Evolutionary conservation across 23 red algal genomes (phyloP).

Genomic region (Gracilaria gracilis): DNA sequence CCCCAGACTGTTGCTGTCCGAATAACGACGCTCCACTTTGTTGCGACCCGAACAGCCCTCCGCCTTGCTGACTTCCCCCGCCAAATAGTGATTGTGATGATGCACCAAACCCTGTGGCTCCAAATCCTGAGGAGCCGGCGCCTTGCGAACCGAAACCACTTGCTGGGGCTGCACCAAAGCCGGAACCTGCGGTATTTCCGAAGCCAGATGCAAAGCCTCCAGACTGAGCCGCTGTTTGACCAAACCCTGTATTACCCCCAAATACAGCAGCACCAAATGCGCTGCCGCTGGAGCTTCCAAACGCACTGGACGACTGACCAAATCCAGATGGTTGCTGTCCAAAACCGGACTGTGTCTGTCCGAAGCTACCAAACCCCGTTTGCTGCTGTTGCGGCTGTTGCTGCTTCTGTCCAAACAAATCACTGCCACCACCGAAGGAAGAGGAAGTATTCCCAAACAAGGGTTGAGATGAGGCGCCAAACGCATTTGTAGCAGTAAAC

Average conservation of each 20-base stretch:
- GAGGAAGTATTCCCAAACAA: constrained; percentile 18
- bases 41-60: constrained; percentile 1
- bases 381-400: constrained; percentile 50
- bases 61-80: constrained; percentile 20
- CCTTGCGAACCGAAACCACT: constrained; percentile 16
- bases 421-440: constrained; percentile 10
- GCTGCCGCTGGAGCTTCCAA: background rate
- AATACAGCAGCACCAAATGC: constrained; percentile 10
- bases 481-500: constrained; percentile 36
- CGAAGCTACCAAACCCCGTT: constrained; percentile 35
- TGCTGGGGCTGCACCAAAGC: constrained; percentile 16
- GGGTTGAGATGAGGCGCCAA: constrained; percentile 45
- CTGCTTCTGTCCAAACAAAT: constrained; percentile 36
- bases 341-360: constrained; percentile 44
- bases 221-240: constrained; percentile 7
- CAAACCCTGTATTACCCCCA: constrained; percentile 7
- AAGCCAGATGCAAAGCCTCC: constrained; percentile 5
- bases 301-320: constrained; percentile 4
- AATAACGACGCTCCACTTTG: constrained; percentile 9
- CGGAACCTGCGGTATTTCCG: background rate
- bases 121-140: constrained; percentile 20
- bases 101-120: constrained; percentile 4
- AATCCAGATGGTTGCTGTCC: constrained; percentile 29
- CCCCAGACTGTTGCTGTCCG: constrained; percentile 41
- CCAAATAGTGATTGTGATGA: constrained; percentile 49